These are phyloP conservation scores for Iris pallida DNA, from an alignment of 116 monocot genomes.

Conservation along the genomic window DNA sequence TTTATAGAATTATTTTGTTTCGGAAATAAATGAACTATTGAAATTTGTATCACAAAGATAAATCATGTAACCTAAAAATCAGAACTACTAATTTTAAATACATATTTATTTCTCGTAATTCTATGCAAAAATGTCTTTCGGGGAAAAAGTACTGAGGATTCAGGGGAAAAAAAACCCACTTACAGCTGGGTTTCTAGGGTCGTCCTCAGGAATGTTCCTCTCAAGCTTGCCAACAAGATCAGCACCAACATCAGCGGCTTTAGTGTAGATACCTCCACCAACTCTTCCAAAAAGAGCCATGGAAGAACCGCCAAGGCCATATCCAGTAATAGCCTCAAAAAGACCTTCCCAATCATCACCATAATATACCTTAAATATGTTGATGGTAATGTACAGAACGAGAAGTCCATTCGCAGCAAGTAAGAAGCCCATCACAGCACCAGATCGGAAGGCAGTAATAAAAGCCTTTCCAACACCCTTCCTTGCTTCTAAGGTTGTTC, in stretches of 20 bases:
- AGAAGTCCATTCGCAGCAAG: conserved; percentile 59
- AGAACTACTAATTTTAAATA: no score
- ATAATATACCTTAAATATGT: conserved; percentile 44
- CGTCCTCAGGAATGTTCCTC: conserved; percentile 57
- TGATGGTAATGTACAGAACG: conserved; percentile 48
- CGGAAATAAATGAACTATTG: no score
- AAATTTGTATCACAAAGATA: no score
- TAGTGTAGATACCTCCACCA: conserved; percentile 57
- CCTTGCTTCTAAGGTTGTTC: conserved; percentile 58
- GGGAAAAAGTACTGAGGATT: no score
- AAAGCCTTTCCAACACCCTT: conserved; percentile 64
- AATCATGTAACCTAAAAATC: no score
- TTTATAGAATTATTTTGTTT: no score
- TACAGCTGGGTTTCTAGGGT: conserved; percentile 63
- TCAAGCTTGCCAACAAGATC: conserved; percentile 56
- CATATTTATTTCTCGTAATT: no score
- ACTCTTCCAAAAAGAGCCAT: conserved; percentile 67
- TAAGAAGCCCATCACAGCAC: conserved; percentile 64
- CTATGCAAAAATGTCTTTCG: no score
- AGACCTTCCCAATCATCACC: conserved; percentile 65
- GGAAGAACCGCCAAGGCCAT: conserved; percentile 57
- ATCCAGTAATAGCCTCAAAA: conserved; percentile 56
- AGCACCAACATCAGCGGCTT: conserved; percentile 62
- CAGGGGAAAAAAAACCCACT: conserved; percentile 7
- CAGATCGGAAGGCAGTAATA: conserved; percentile 51